A percentile compares a stretch with the other conserved stretches of the same genome.
These are phyloP conservation scores for Atractiella rhizophila DNA, from an alignment of 768 basidiomycete genomes.

Conservation along the genomic window DNA sequence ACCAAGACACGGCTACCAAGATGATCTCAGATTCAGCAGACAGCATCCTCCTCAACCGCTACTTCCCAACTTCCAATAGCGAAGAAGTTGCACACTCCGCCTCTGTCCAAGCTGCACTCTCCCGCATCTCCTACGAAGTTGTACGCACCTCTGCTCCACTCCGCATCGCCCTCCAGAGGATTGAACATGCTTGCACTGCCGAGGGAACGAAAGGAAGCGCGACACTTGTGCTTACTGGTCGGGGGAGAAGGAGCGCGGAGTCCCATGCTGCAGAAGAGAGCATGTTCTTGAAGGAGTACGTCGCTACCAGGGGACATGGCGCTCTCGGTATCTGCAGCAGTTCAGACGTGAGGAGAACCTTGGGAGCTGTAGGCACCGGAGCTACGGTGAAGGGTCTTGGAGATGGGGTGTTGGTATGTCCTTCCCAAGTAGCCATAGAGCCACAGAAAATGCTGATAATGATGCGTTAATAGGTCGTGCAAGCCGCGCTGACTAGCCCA, in stretches of 20 bases:
- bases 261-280: constrained; percentile 31
- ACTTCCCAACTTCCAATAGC: constrained; percentile 14
- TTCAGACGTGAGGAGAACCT: constrained; percentile 6
- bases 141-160: constrained; percentile 21
- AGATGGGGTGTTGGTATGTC: too few relatives aligned
- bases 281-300: constrained; percentile 6
- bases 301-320: background rate
- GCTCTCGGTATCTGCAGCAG: constrained; percentile 3
- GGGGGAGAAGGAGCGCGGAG: constrained; percentile 32
- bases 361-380: constrained; percentile 11
- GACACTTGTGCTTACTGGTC: constrained; percentile 48
- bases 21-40: constrained; percentile 63
- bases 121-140: constrained; percentile 38
- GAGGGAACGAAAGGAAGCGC: constrained; percentile 11
- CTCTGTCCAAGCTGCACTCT: constrained; percentile 25
- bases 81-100: background rate
- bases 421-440: too few relatives aligned
- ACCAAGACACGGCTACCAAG: constrained; percentile 35
- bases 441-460: too few relatives aligned
- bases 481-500: too few relatives aligned
- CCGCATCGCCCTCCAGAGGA: constrained; percentile 24
- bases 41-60: constrained; percentile 45
- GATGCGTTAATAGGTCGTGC: too few relatives aligned
- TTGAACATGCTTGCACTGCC: constrained; percentile 29
- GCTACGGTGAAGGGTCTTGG: too few relatives aligned